Percentiles rank a stretch among this genome's conserved stretches.
phyloP scores from a whole-genome alignment of 192 early-diverging fungal species.

The Dispira simplex region DNA sequence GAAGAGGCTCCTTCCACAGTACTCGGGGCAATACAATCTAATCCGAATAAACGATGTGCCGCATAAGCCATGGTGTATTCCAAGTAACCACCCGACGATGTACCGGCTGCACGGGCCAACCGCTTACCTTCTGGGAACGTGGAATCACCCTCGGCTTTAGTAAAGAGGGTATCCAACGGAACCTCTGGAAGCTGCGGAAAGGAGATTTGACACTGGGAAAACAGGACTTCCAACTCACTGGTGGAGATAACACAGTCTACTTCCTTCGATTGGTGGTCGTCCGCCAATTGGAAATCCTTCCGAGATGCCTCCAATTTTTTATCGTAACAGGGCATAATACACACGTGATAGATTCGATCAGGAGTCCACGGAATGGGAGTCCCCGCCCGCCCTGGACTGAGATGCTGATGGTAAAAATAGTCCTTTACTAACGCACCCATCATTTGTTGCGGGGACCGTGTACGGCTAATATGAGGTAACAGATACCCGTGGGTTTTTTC shows the following conservation, averaged over 20 bases:
- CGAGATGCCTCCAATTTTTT: conserved; percentile 97
- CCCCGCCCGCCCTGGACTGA: conserved; percentile 18
- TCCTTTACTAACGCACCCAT: conserved; percentile 91
- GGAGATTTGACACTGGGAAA: conserved; percentile 42
- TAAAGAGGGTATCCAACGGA: conserved; percentile 37
- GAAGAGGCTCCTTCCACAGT: conserved; percentile 24
- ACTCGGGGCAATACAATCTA: conserved; percentile 41
- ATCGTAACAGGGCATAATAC: conserved; percentile 97
- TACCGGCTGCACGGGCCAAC: conserved; percentile 52
- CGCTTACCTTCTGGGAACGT: conserved; percentile 13
- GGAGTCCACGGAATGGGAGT: conserved; percentile 18
- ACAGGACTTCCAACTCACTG: conserved; percentile 79
- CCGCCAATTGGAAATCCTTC: conserved; percentile 49
- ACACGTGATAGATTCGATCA: conserved; percentile 78
- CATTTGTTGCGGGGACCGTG: conserved; percentile 94
- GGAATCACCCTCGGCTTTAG: conserved; percentile 13
- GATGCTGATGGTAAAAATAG: conserved; percentile 50
- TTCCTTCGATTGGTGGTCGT: conserved; percentile 67
- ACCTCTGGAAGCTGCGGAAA: conserved; percentile 33
- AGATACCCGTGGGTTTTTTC: conserved; percentile 93
- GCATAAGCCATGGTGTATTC: conserved; percentile 81
- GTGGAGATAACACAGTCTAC: conserved; percentile 96
- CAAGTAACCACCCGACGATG: conserved; percentile 81
- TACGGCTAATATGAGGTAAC: conserved; percentile 73
- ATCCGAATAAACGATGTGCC: conserved; percentile 56